These are phyloP conservation scores for Monosporascus sp. DNA, from an alignment of 2,329 filamentous ascomycete species.

Conservation along the genomic window DNA sequence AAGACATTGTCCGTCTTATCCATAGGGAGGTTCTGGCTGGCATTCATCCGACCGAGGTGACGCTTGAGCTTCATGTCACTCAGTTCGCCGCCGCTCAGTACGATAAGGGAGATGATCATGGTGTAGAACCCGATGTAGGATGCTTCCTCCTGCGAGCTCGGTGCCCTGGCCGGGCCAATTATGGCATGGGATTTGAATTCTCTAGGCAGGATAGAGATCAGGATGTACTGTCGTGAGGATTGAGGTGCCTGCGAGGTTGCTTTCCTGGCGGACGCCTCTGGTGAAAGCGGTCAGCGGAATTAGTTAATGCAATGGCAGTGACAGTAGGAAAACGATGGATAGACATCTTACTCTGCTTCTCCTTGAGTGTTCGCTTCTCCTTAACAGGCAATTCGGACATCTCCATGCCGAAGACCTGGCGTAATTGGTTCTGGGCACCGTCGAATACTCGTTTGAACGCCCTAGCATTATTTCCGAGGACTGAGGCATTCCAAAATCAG, in stretches of 20 bases:
- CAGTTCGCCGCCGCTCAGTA: conserved; percentile 66
- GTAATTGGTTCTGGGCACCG: conserved; percentile 67
- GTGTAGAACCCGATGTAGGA: conserved; percentile 78
- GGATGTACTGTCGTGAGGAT: conserved; percentile 67
- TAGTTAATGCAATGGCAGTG: not conserved
- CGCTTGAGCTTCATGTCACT: conserved; percentile 74
- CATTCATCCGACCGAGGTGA: conserved; percentile 69
- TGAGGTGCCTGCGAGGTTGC: conserved; percentile 42
- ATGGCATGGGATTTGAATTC: conserved; percentile 63
- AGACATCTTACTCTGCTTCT: conserved; percentile 61
- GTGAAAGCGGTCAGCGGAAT: conserved; percentile 4
- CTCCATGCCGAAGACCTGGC: conserved; percentile 81
- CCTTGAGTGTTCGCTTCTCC: conserved; percentile 76
- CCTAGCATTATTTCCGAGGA: conserved; percentile 65
- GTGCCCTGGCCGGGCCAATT: conserved; percentile 61
- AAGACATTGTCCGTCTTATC: conserved; percentile 73
- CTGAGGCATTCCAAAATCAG: conserved; percentile 31
- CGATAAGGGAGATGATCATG: conserved; percentile 71
- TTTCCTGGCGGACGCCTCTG: conserved; percentile 32
- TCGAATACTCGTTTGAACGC: conserved; percentile 75
- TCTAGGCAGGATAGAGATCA: conserved; percentile 66
- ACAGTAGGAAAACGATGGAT: not conserved
- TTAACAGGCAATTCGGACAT: conserved; percentile 75
- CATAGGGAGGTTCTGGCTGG: conserved; percentile 66
- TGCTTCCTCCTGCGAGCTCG: conserved; percentile 64